Base-by-base conservation (phyloP, 768 basidiomycete genomes). In the Mycena leptocephala region DNA sequence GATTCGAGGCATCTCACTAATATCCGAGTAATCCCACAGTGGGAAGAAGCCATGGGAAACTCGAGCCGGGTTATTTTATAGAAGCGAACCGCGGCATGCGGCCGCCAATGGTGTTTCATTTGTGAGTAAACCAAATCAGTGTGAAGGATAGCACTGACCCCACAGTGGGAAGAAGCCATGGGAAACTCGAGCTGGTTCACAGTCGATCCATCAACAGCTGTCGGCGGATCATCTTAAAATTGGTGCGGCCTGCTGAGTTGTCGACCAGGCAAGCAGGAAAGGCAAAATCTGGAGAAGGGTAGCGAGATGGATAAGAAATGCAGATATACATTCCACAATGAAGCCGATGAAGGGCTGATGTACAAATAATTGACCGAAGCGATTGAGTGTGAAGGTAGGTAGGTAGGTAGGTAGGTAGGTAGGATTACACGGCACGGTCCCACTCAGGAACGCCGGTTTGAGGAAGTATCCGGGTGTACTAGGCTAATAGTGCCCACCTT, bases 141-240 rank as follows among this genome's bases (percentile, higher is more conserved):
- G 35, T 35, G 35, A 33, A 62, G 59, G 59, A 62, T 62, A 62
- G 39, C 59, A 62, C 59, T 8, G 59, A 39, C 39, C 37, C 59
- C 59, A 62, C 59, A 62, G 59, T 62, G 59, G 59, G 59, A 62
- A 62, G 32, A 62, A 62, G 59, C 59, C 59, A 62, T 62, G 37
- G 56, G 56, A 59, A 59, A 59, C 33, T 59, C 56, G 56, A 59
- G 56, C 56, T 30, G 56, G 56, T 59, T 62, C 59, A 62, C 33
- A 62, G 59, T 62, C 59, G 59, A 62, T 62, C 59, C 59, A 62
- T 62, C 35, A 62, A 62, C 59, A 62, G 59, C 59, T 62, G 59
- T 62, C 59, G 59, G 59, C 59, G 59, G 59, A 62, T 62, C 59
- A 62, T 62, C 59, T 14, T 62, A 39, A 62, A 62, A 62, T 62